phyloP scores from a whole-genome alignment of 805 yeast genomes.

The Aciculoconidium aculeatum region DNA sequence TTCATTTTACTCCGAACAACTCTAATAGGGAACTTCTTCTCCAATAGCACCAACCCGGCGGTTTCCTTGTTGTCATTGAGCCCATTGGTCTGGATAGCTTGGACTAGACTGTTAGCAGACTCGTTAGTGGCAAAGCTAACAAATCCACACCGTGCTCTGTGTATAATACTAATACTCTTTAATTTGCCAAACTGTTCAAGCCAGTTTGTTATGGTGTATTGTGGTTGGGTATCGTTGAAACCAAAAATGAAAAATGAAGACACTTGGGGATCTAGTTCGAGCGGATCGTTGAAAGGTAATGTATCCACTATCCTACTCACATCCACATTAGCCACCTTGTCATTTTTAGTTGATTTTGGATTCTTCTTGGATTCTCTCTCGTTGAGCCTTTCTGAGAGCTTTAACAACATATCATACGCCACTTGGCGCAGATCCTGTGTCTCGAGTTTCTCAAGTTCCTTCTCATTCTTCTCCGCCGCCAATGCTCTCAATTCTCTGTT shows the following conservation, averaged over 20 bases:
- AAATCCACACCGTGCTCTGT: slow-evolving; percentile 59
- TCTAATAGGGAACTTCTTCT: slow-evolving; percentile 39
- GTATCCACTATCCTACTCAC: slow-evolving; percentile 47
- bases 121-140: slow-evolving; percentile 45
- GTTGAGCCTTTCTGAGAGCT: slow-evolving; percentile 35
- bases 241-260: slow-evolving; percentile 73
- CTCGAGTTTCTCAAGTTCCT: slow-evolving; percentile 33
- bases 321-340: slow-evolving; percentile 32
- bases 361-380: slow-evolving; percentile 6
- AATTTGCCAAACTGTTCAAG: slow-evolving; percentile 44
- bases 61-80: slow-evolving; percentile 20
- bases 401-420: slow-evolving; percentile 48
- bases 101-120: slow-evolving; percentile 44
- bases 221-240: slow-evolving; percentile 59
- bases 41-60: slow-evolving; percentile 29
- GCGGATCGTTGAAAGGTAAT: slow-evolving; percentile 66
- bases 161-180: slow-evolving; percentile 45
- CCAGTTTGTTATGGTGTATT: slow-evolving; percentile 48
- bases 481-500: slow-evolving; percentile 35
- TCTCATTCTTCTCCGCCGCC: slow-evolving; percentile 45
- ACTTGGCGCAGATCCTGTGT: slow-evolving; percentile 13
- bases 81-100: slow-evolving; percentile 17
- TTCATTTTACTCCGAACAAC: slow-evolving; percentile 50
- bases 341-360: slow-evolving; percentile 6
- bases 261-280: slow-evolving; percentile 30